Conservation (phyloP, 2,329 filamentous ascomycete genomes). For the Aspergillus floridensis region DNA sequence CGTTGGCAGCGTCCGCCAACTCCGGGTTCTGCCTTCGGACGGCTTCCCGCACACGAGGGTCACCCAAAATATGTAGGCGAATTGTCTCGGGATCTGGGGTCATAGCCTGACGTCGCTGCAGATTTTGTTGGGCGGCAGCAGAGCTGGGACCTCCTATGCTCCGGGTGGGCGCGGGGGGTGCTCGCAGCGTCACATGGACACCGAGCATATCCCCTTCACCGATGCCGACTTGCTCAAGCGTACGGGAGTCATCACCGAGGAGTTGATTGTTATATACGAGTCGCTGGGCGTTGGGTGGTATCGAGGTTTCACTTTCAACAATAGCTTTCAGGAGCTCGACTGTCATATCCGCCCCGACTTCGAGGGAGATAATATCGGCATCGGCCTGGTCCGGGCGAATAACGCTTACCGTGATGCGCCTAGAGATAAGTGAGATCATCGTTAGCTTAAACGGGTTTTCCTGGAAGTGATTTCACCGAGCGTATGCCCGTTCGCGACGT, state of each 20-base stretch:
- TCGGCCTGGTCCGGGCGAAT: constrained; percentile 69
- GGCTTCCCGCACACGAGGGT: constrained; percentile 69
- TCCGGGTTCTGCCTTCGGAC: constrained; percentile 71
- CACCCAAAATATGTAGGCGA: constrained; percentile 76
- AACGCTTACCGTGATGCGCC: constrained; percentile 85
- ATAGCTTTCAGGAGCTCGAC: constrained; percentile 82
- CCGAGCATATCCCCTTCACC: constrained; percentile 89
- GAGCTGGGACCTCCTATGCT: constrained; percentile 28
- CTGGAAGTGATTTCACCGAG: neutral
- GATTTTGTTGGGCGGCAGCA: constrained; percentile 29
- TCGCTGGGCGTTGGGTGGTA: constrained; percentile 71
- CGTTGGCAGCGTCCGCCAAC: constrained; percentile 71
- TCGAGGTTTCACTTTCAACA: constrained; percentile 77
- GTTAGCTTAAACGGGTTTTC: neutral
- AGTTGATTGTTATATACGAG: constrained; percentile 88
- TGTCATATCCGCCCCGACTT: constrained; percentile 79
- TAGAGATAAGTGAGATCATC: constrained; percentile 36
- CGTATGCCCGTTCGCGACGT: constrained; percentile 10
- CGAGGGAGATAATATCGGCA: constrained; percentile 74
- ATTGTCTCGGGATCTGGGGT: constrained; percentile 71
- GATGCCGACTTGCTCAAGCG: constrained; percentile 76
- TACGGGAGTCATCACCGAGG: constrained; percentile 73
- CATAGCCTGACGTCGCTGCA: constrained; percentile 31
- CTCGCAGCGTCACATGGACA: constrained; percentile 62
- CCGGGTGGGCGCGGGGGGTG: constrained; percentile 30